Evolutionary conservation across 1,284 basidiomycete species (phyloP), one percentile per base, ranked within the genome.

Genomic region (Serendipita sp.): DNA sequence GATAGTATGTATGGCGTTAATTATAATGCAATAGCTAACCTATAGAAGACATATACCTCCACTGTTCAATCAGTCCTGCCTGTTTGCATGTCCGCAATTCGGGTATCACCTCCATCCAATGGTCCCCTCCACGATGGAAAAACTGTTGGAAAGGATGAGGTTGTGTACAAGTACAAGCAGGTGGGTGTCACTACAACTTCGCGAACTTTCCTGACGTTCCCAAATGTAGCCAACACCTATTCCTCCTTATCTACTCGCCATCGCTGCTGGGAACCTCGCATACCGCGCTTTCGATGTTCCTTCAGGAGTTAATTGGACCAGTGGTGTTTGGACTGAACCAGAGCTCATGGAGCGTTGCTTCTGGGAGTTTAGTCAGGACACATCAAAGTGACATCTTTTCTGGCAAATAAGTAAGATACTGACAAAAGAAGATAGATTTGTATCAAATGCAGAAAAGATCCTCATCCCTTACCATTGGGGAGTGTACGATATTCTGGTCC

Each of bases 291-390:
- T 92, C 72, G 74, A 80, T 3, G 73, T 77, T 58, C 72, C 80
- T 15, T 72, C 80, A 64, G 85, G 82, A 41, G 87, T 84, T 67
- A 69, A 77, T 26, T 93, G 91, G 91, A 83, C 77, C 30, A 87
- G 81, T 8, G 92, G 93, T 3, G 81, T 93, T 2, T 96, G 92
- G 93, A 85, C 91, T 1, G 92, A 95, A 73, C 92, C 93, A 0
- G 84, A 87, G 66, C 74, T 86, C 49, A 82, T 94, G 67, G 87
- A 93, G 2, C 80, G 79, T 0, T 84, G 88, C 0, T 89, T 85
- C 70, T 91, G 86, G 84, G 93, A 96, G 73, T 95, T 96, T 70
- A 85, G 83, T 66, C 83, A 87, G 68, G 91, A 94, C 69, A 89
- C 90, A 0, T 81, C 83, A 22, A 83, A 78, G 86, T 88, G 60